phyloP scores from a whole-genome alignment of 2,329 filamentous ascomycete genomes.

The Orbilia oligospora region DNA sequence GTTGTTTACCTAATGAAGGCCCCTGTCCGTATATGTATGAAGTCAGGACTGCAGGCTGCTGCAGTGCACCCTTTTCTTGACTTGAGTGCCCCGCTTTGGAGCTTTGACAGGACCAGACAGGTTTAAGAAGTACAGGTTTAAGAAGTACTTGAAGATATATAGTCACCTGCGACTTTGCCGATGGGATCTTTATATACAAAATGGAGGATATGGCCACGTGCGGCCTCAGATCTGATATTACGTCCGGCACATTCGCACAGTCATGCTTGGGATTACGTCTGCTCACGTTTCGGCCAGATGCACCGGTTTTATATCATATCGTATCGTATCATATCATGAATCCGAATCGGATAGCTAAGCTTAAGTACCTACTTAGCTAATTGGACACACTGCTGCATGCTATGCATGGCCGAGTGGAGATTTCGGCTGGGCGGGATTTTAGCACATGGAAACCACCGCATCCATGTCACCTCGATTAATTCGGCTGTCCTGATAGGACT shows the following conservation, averaged over 20 bases:
- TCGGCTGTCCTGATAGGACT: too few relatives aligned
- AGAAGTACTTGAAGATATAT: neutral
- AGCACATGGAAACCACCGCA: slow-evolving; percentile 18
- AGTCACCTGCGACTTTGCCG: slow-evolving; percentile 17
- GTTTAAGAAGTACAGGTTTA: neutral
- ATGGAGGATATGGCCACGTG: slow-evolving; percentile 9
- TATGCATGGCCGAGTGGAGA: neutral
- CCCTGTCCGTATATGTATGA: slow-evolving; percentile 1
- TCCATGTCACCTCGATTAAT: neutral
- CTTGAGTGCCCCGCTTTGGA: slow-evolving; percentile 27
- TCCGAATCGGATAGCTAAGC: neutral
- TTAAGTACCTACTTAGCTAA: too few relatives aligned
- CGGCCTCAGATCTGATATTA: slow-evolving; percentile 18
- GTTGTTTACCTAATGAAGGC: slow-evolving; percentile 35
- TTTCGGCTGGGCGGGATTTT: slow-evolving; percentile 25
- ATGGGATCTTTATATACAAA: neutral
- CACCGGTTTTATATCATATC: neutral
- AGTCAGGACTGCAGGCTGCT: neutral
- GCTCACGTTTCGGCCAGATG: slow-evolving; percentile 2
- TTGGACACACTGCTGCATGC: neutral
- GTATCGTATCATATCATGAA: neutral
- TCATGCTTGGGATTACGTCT: slow-evolving; percentile 30
- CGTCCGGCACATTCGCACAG: slow-evolving; percentile 19
- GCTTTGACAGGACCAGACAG: slow-evolving; percentile 1
- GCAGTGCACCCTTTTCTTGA: slow-evolving; percentile 9